phyloP scores from a whole-genome alignment of 805 yeast species.

The Wickerhamomyces bovis region DNA sequence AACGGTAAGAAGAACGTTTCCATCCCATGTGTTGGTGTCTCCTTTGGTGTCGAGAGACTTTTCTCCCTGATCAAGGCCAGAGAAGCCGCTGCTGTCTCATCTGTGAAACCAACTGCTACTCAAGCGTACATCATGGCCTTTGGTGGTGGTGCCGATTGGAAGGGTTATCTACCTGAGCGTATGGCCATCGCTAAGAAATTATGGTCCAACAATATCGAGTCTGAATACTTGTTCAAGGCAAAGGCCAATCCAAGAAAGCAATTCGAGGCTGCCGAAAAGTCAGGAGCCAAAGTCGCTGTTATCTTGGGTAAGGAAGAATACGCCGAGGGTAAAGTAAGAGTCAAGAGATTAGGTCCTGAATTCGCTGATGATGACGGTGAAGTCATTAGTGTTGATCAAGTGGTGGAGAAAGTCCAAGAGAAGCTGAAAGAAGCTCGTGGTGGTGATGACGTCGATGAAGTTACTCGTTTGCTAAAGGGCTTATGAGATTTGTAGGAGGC shows the following conservation, averaged over 20 bases:
- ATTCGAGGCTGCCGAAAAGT: conserved; percentile 94
- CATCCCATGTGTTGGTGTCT: conserved; percentile 95
- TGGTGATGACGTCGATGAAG: conserved; percentile 53
- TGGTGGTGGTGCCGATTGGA: conserved; percentile 97
- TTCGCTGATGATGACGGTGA: conserved; percentile 85
- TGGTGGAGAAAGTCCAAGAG: conserved; percentile 47
- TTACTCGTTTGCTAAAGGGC: conserved; percentile 56
- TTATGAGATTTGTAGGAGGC: too few species aligned
- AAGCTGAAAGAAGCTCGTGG: conserved; percentile 43
- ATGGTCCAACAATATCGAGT: conserved; percentile 85
- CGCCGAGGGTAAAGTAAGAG: conserved; percentile 68
- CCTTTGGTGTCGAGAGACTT: conserved; percentile 94
- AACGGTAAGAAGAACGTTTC: conserved; percentile 71
- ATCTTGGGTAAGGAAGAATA: conserved; percentile 95
- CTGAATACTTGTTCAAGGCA: conserved; percentile 87
- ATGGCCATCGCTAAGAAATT: conserved; percentile 76
- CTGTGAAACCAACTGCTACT: conserved; percentile 77
- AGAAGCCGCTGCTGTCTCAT: conserved; percentile 43
- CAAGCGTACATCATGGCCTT: conserved; percentile 96
- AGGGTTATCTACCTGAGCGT: conserved; percentile 86
- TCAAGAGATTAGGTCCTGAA: conserved; percentile 86
- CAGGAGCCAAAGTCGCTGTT: conserved; percentile 86
- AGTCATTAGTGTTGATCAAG: conserved; percentile 54
- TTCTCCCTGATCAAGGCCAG: conserved; percentile 85
- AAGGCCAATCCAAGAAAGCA: conserved; percentile 95